phyloP scores from a whole-genome alignment of 305 asterid genomes.

The Fraxinus greggii region DNA sequence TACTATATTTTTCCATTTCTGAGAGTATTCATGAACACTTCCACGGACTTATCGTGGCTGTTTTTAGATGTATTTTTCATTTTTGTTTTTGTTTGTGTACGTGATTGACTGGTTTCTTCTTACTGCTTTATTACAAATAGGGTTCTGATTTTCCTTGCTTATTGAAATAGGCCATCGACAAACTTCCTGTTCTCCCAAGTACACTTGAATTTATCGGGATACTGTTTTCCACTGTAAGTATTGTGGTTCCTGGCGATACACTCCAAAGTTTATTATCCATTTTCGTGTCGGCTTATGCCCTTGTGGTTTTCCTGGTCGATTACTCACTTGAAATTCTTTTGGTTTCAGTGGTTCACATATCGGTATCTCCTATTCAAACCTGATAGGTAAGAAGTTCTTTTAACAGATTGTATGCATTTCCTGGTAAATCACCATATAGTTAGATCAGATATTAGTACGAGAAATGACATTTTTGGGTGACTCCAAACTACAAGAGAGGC shows the following conservation, averaged over 20 bases:
- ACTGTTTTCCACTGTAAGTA: slow-evolving; percentile 74
- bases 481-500: background rate
- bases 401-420: background rate
- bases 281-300: background rate
- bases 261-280: background rate
- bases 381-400: slow-evolving; percentile 50
- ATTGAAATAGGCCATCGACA: slow-evolving; percentile 64
- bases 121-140: slow-evolving; percentile 12
- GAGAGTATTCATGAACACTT: background rate
- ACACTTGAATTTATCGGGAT: slow-evolving; percentile 73
- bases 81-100: background rate
- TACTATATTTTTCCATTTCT: slow-evolving; percentile 1
- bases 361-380: slow-evolving; percentile 83
- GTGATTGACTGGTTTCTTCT: background rate
- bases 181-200: slow-evolving; percentile 69
- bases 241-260: background rate
- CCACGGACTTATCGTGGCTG: background rate
- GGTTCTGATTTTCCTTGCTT: background rate
- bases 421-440: background rate
- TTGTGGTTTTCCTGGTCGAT: slow-evolving; percentile 9
- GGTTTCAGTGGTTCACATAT: slow-evolving; percentile 78
- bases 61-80: background rate
- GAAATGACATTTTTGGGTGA: background rate
- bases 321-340: slow-evolving; percentile 26
- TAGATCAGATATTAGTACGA: background rate